Evolutionary conservation across 345 rosid genomes (phyloP).

Genomic region (Eucalyptus paniculata): DNA sequence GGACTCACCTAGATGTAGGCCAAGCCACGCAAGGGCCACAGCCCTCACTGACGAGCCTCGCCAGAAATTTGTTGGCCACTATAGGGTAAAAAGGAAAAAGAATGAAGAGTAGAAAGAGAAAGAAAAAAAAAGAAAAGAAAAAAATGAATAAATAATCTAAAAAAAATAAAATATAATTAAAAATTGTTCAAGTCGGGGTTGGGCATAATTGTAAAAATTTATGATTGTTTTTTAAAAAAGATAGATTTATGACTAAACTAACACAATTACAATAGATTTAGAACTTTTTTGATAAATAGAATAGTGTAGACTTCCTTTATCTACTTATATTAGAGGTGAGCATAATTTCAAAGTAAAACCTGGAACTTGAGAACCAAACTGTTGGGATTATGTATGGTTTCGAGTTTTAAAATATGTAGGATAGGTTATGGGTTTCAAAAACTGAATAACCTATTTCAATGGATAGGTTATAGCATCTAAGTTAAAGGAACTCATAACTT

Average conservation of each 20-base stretch:
- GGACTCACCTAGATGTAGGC: too few species aligned
- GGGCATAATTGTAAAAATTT: accelerated
- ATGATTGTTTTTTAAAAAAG: accelerated
- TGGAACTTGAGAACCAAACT: accelerated
- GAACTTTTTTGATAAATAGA: accelerated
- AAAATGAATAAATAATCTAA: too few species aligned
- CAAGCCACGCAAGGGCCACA: accelerated
- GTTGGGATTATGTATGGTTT: too few species aligned
- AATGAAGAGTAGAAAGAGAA: too few species aligned
- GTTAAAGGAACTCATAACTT: accelerated
- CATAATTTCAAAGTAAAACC: too few species aligned
- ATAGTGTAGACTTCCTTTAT: background rate
- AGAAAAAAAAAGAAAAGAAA: too few species aligned
- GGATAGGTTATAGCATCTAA: accelerated
- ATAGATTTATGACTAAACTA: accelerated
- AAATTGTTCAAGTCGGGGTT: too few species aligned
- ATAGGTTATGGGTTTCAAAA: accelerated
- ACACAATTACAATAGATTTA: accelerated
- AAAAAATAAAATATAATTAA: too few species aligned
- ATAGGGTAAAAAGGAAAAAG: too few species aligned
- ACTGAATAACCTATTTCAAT: too few species aligned
- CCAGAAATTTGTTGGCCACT: accelerated
- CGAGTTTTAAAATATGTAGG: accelerated
- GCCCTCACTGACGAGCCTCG: accelerated
- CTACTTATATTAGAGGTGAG: too few species aligned